These are phyloP conservation scores for Cucurbitaria berberidis DNA, from an alignment of 2,329 filamentous ascomycete species.

Conservation along the genomic window DNA sequence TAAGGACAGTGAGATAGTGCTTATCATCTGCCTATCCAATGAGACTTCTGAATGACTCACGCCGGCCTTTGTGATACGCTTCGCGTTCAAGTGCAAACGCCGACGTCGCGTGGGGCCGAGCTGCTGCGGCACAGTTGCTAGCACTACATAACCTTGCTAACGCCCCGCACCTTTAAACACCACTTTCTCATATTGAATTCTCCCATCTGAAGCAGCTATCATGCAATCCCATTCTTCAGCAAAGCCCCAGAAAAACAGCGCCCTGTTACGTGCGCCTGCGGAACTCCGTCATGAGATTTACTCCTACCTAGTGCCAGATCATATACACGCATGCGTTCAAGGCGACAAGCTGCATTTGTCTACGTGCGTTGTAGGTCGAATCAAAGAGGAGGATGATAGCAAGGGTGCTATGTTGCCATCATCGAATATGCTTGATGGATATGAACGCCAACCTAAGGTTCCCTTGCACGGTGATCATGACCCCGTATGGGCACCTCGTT, in stretches of 20 bases:
- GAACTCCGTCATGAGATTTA: background rate
- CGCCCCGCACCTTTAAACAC: too few species aligned
- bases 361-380: background rate
- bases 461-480: background rate
- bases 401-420: too few species aligned
- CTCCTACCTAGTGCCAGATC: background rate
- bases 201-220: too few species aligned
- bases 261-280: background rate
- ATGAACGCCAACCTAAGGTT: background rate
- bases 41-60: too few species aligned
- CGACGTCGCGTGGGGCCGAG: too few species aligned
- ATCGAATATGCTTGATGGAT: background rate
- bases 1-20: too few species aligned
- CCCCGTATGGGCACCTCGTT: conserved; percentile 1
- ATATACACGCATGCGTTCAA: background rate
- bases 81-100: too few species aligned
- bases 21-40: too few species aligned
- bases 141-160: too few species aligned
- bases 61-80: too few species aligned
- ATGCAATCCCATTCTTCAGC: background rate
- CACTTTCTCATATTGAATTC: too few species aligned
- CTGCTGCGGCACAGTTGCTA: too few species aligned
- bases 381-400: background rate
- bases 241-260: background rate
- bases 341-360: background rate